Percentiles rank a stretch among this genome's conserved stretches.
Conservation (phyloP, 176 grass and related monocot species). For the Musa itinerans region DNA sequence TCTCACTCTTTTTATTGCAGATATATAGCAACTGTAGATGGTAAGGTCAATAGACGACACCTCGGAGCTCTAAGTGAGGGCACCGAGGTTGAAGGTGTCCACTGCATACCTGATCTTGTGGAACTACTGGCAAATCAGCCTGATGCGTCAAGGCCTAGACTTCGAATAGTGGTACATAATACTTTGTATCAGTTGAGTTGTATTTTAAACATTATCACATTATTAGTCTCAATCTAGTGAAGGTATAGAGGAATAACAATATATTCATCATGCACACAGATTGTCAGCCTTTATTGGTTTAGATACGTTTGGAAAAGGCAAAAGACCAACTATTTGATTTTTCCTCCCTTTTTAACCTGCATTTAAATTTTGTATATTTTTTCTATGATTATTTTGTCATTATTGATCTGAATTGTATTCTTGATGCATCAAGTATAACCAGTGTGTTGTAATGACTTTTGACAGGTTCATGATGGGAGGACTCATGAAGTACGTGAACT, state of each 20-base stretch:
- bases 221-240: background rate
- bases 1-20: slow-evolving; percentile 29
- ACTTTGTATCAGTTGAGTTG: slow-evolving; percentile 8
- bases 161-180: slow-evolving; percentile 74
- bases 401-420: background rate
- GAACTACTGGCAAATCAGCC: slow-evolving; percentile 51
- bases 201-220: too few relatives aligned
- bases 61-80: slow-evolving; percentile 75
- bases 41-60: slow-evolving; percentile 57
- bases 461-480: slow-evolving; percentile 92
- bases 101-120: slow-evolving; percentile 77
- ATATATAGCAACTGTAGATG: slow-evolving; percentile 83
- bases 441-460: slow-evolving; percentile 14
- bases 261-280: background rate
- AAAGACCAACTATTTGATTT: background rate
- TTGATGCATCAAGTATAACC: background rate
- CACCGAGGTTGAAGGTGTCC: slow-evolving; percentile 66
- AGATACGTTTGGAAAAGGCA: background rate
- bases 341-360: background rate
- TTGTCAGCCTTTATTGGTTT: background rate
- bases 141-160: slow-evolving; percentile 50
- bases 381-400: background rate
- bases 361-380: background rate
- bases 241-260: background rate
- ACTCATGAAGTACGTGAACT: slow-evolving; percentile 94